Evolutionary conservation across 225 moss, liverwort and hornwort species (phyloP), one percentile per base, ranked within the genome.

Genomic region (Climacium dendroides): DNA sequence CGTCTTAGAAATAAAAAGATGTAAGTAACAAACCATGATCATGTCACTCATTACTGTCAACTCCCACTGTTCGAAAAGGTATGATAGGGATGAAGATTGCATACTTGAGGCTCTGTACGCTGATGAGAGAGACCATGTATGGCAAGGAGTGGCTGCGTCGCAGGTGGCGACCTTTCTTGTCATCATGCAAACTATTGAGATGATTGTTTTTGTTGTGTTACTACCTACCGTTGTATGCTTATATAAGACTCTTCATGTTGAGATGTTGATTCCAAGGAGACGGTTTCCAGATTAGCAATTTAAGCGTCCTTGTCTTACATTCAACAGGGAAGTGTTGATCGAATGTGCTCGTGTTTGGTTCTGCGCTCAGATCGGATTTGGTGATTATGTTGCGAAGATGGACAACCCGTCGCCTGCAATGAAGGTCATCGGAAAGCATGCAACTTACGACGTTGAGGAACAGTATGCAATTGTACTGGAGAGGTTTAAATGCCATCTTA

Each of bases 11-110:
- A 41, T 78, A 23, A 43, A 30, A 62, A 62, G 26, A 74, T 64
- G 5, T 43, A 30, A 48, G n/a, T 47, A 81, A 34, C 50, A 85
- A 80, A 58, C 32, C 34, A 55, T 76, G 48, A 65, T 74, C 67
- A 34, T 61, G 16, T 69, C 62, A 53, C 20, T 71, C 20, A 77
- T 57, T 58, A 41, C 48, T 55, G 37, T 58, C 39, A 84, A 80
- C 39, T 79, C 37, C 39, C 50, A 16, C 54, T 84, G 19, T 74
- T 74, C 60, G 66, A 66, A 53, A 25, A 94, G 92, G 87, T 95
- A 93, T 89, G 98, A 98, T 88, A 93, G 77, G 67, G 96, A 97
- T 82, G 98, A 98, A 88, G 98, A 97, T 83, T 98, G 97, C 72
- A 90, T 98, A 2, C 90, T 98, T 54, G 85, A 89, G 18, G 95